phyloP scores from a whole-genome alignment of 495 filamentous ascomycete species.

The Lindgomyces ingoldianus region DNA sequence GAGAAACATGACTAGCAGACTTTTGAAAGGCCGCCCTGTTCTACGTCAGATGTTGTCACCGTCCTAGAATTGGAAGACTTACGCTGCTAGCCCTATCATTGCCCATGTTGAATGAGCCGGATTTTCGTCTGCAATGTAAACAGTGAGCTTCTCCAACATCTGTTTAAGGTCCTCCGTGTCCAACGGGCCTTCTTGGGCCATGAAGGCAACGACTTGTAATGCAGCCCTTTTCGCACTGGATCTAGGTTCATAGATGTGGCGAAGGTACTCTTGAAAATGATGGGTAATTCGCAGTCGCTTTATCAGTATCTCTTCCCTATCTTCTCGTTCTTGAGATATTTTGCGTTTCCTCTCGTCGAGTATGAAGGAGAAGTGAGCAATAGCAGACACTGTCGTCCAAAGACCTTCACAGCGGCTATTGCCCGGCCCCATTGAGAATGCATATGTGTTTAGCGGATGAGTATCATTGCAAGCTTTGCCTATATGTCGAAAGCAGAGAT shows the following conservation, averaged over 20 bases:
- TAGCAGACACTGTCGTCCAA: slow-evolving; percentile 30
- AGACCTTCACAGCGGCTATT: slow-evolving; percentile 26
- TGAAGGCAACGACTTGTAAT: slow-evolving; percentile 78
- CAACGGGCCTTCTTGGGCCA: slow-evolving; percentile 50
- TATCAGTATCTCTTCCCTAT: slow-evolving; percentile 36
- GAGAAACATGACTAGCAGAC: slow-evolving; percentile 33
- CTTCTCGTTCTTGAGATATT: slow-evolving; percentile 21
- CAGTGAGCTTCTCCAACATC: slow-evolving; percentile 52
- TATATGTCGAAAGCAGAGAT: slow-evolving; percentile 31
- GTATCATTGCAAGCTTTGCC: slow-evolving; percentile 5
- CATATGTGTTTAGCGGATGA: slow-evolving; percentile 29
- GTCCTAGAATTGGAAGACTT: slow-evolving; percentile 22
- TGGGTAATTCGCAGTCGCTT: slow-evolving; percentile 66
- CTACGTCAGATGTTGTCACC: slow-evolving; percentile 40
- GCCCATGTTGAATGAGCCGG: slow-evolving; percentile 60
- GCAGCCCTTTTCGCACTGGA: slow-evolving; percentile 46
- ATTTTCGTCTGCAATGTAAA: slow-evolving; percentile 60
- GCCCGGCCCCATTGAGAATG: slow-evolving; percentile 23
- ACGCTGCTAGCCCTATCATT: slow-evolving; percentile 50
- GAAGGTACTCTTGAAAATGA: slow-evolving; percentile 47
- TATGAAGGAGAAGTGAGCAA: slow-evolving; percentile 29
- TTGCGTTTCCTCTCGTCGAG: slow-evolving; percentile 26
- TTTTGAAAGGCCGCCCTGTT: slow-evolving; percentile 53
- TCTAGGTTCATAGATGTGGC: slow-evolving; percentile 51
- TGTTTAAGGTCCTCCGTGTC: slow-evolving; percentile 49